Evolutionary conservation across 169 alveolate genomes (phyloP).

Genomic region (Plasmodium gaboni): DNA sequence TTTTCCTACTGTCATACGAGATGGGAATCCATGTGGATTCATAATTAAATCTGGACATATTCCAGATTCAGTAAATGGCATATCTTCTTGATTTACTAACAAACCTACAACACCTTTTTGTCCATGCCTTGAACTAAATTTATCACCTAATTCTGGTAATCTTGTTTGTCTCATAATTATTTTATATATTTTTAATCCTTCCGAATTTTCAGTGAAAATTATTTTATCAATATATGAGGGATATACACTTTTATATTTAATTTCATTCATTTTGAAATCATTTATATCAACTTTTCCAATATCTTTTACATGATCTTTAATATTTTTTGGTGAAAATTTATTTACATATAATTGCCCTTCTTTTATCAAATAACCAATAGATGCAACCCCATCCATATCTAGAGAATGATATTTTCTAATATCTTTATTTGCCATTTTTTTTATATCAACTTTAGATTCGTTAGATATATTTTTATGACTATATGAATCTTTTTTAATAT

Average conservation of each 20-base stretch:
- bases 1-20: conserved; percentile 99
- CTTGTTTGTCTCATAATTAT: conserved; percentile 94
- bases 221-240: conserved; percentile 96
- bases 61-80: conserved; percentile 99
- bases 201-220: conserved; percentile 93
- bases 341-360: conserved; percentile 94
- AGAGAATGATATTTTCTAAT: conserved; percentile 79
- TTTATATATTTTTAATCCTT: conserved; percentile 93
- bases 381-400: conserved; percentile 96
- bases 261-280: conserved; percentile 77
- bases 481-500: neutral
- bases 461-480: neutral
- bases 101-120: conserved; percentile 99
- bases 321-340: conserved; percentile 89
- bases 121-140: conserved; percentile 99
- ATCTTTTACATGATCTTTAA: conserved; percentile 80
- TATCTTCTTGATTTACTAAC: conserved; percentile 97
- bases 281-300: conserved; percentile 76
- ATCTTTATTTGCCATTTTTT: conserved; percentile 5
- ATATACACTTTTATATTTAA: conserved; percentile 81
- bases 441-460: neutral
- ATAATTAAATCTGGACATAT: conserved; percentile 99
- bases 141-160: conserved; percentile 99
- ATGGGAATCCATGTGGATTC: conserved; percentile 99
- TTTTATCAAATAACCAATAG: conserved; percentile 91